Evolutionary conservation across 1,284 basidiomycete genomes (phyloP), one percentile per base, ranked within the genome.

Genomic region (Cutaneotrichosporon cyanovorans): DNA sequence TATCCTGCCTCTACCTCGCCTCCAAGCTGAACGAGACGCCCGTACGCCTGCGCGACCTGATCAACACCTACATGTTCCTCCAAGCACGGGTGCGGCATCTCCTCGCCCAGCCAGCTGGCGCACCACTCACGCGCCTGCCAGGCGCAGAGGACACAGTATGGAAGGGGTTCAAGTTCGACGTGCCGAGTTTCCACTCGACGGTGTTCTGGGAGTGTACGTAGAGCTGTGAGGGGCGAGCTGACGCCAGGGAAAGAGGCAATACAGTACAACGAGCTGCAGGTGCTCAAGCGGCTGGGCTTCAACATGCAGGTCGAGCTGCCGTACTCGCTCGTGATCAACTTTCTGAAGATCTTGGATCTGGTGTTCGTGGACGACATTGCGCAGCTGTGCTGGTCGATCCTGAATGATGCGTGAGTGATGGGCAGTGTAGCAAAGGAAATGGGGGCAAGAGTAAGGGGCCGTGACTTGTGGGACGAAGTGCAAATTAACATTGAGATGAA

Each of bases 1-100:
- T 95, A 80, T 91, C 91, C 11, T 82, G 87, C 0, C 78, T 99
- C 14, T 95, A 92, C 65, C 81, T 99, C 40, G 87, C 91, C 0
- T 91, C 91, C 1, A 99, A 99, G 68, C 78, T 98, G 12, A 88
- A 95, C 72, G 93, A 99, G 73, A 89, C 87, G 51, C 85, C 89
- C 0, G 68, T 93, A 8, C 79, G 90, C 12, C 85, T 97, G 69
- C 81, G 93, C 22, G 90, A 97, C 65, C 79, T 98, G 51, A 83
- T 97, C 72, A 97, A 97, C 67, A 82, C 88, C 37, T 97, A 87
- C 70, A 87, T 96, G 72, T 80, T 87, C 43, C 78, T 97, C 4
- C 44, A 58, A 10, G 62, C 65, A 10, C 51, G 70, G 16, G 62
- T 62, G 1, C 50, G 57, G 25, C 62, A 69, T 46, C 59, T 72